Evolutionary conservation across 2,329 filamentous ascomycete genomes (phyloP).

Genomic region (Pyricularia grisea): DNA sequence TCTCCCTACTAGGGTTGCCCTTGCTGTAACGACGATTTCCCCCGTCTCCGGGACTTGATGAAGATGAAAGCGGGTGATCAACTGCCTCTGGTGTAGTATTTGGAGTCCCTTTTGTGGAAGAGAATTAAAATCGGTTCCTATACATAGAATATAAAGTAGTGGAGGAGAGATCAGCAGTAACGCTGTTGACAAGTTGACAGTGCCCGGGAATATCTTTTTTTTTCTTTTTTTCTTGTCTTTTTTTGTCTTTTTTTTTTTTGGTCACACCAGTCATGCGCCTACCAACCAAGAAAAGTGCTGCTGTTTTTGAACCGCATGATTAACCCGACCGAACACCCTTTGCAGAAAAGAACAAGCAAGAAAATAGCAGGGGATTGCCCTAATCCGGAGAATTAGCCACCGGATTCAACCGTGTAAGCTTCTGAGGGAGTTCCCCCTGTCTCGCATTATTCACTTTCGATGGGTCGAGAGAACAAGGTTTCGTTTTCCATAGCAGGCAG

Average conservation of each 20-base stretch:
- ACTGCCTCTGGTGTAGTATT: background rate
- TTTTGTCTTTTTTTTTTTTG: too few species aligned
- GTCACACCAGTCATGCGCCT: too few species aligned
- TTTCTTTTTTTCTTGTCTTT: too few species aligned
- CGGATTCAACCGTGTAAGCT: background rate
- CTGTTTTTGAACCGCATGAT: background rate
- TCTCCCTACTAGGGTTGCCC: background rate
- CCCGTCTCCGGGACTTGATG: background rate
- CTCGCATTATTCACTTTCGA: background rate
- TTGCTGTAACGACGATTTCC: background rate
- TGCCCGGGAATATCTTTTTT: too few species aligned
- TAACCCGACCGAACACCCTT: background rate
- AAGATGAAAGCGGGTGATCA: background rate
- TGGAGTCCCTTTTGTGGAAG: background rate
- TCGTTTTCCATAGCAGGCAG: background rate
- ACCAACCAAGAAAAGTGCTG: background rate
- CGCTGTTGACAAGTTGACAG: too few species aligned
- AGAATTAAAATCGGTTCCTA: too few species aligned
- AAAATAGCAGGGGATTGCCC: background rate
- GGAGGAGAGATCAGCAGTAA: too few species aligned
- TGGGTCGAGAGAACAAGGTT: background rate
- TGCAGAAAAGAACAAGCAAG: background rate
- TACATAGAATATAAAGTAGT: too few species aligned
- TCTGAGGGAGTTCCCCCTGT: background rate
- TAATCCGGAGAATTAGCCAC: background rate